These are phyloP conservation scores for Yamadazyma takamatsuzukensis DNA, from an alignment of 805 yeast species.

Conservation along the genomic window DNA sequence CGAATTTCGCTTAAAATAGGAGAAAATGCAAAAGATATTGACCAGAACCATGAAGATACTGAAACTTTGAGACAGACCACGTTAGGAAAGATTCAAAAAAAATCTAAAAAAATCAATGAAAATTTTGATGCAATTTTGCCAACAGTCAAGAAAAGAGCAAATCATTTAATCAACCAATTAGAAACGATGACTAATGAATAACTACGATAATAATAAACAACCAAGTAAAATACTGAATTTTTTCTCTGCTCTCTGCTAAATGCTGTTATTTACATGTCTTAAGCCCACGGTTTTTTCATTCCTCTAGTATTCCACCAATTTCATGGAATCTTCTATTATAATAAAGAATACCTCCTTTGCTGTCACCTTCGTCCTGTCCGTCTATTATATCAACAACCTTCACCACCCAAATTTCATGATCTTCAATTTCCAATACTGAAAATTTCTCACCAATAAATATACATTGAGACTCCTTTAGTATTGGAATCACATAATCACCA, in stretches of 20 bases:
- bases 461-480: constrained; percentile 54
- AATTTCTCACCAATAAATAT: constrained; percentile 59
- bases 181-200: constrained; percentile 5
- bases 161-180: constrained; percentile 16
- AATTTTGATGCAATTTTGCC: constrained; percentile 35
- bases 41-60: constrained; percentile 20
- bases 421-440: constrained; percentile 58
- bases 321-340: constrained; percentile 60
- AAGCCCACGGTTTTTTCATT: not conserved
- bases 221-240: too few species aligned
- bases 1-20: constrained; percentile 24
- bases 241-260: too few species aligned
- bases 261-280: not conserved
- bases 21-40: constrained; percentile 23
- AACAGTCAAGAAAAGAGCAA: constrained; percentile 21
- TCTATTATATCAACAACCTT: constrained; percentile 57
- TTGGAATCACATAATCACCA: constrained; percentile 43
- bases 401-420: constrained; percentile 91
- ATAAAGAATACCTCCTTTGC: constrained; percentile 67
- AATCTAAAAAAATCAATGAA: constrained; percentile 26
- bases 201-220: too few species aligned
- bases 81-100: constrained; percentile 21
- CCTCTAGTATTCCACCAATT: constrained; percentile 29
- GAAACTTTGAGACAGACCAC: constrained; percentile 25
- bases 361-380: constrained; percentile 12